These are phyloP conservation scores for Ophiosphaerella herpotricha DNA, from an alignment of 2,329 filamentous ascomycete species.

Conservation along the genomic window DNA sequence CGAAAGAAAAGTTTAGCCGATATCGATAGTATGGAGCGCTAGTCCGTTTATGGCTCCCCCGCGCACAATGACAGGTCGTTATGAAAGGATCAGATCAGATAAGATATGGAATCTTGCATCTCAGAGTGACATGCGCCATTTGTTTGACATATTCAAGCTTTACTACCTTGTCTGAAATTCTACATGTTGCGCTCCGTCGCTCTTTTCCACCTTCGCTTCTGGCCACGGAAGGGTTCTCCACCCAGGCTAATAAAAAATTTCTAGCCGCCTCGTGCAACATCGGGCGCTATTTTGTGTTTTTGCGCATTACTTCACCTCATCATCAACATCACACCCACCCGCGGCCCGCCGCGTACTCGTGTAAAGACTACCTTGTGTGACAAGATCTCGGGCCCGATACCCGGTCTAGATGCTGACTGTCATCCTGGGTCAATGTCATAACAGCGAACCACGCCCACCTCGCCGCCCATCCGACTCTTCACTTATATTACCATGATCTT, in stretches of 20 bases:
- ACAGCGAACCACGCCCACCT: slow-evolving; percentile 30
- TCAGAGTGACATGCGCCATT: slow-evolving; percentile 11
- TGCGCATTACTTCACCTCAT: slow-evolving; percentile 26
- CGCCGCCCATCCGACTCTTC: slow-evolving; percentile 36
- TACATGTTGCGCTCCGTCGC: slow-evolving; percentile 22
- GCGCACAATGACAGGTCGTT: slow-evolving; percentile 10
- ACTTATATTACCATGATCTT: slow-evolving; percentile 24
- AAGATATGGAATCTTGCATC: slow-evolving; percentile 1
- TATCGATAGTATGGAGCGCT: slow-evolving; percentile 24
- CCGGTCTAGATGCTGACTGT: slow-evolving; percentile 8
- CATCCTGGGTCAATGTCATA: slow-evolving; percentile 24
- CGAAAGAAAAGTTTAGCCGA: slow-evolving; percentile 31
- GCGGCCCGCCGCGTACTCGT: slow-evolving; percentile 22
- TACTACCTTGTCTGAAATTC: slow-evolving; percentile 13
- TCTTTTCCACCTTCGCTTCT: slow-evolving; percentile 18
- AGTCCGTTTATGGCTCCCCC: slow-evolving; percentile 6
- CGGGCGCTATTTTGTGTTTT: slow-evolving; percentile 31
- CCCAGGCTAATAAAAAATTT: slow-evolving; percentile 35
- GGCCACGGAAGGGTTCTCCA: slow-evolving; percentile 22
- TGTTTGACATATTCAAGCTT: slow-evolving; percentile 21
- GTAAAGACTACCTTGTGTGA: slow-evolving; percentile 22
- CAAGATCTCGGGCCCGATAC: slow-evolving; percentile 17
- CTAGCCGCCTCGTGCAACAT: slow-evolving; percentile 19
- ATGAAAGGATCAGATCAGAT: slow-evolving; percentile 33
- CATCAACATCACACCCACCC: slow-evolving; percentile 21